A percentile compares a stretch with the other conserved stretches of the same genome.
Evolutionary conservation across 139 green algal species (phyloP).

Genomic region (Bryopsis sp.): DNA sequence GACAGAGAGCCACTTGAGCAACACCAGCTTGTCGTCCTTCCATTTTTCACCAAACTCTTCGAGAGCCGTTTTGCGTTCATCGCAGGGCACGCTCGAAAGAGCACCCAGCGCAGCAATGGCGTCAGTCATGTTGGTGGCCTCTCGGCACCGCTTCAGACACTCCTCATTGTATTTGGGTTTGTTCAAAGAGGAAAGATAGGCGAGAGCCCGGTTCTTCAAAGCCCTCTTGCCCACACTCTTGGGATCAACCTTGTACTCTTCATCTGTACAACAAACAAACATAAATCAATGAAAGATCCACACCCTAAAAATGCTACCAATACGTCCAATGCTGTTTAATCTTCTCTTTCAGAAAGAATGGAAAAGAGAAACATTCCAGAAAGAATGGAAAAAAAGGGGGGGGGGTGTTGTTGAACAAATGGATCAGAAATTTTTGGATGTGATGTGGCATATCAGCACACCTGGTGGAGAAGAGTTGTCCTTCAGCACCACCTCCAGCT

Average conservation of each 20-base stretch:
- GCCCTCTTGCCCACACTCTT: background rate
- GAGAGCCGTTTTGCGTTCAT: constrained; percentile 29
- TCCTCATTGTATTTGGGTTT: background rate
- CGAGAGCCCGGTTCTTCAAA: background rate
- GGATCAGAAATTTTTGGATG: no score
- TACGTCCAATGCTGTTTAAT: no score
- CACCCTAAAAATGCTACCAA: no score
- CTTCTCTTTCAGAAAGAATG: no score
- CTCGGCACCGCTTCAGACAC: constrained; percentile 5
- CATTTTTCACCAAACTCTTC: constrained; percentile 73
- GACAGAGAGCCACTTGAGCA: constrained; percentile 87
- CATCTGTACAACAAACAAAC: background rate
- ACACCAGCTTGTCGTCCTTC: constrained; percentile 78
- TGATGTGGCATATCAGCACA: no score
- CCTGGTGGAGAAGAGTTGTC: no score
- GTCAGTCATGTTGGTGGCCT: constrained; percentile 97
- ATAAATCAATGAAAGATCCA: no score
- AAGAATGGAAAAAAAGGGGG: no score
- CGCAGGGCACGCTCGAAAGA: constrained; percentile 40
- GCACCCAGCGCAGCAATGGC: constrained; percentile 67
- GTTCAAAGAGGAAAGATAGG: background rate
- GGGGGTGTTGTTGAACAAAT: no score
- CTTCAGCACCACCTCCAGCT: background rate
- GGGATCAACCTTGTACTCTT: background rate
- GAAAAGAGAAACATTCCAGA: no score